Evolutionary conservation across 2,329 filamentous ascomycete species (phyloP), one percentile per base, ranked within the genome.

Genomic region (Monosporascus sp.): DNA sequence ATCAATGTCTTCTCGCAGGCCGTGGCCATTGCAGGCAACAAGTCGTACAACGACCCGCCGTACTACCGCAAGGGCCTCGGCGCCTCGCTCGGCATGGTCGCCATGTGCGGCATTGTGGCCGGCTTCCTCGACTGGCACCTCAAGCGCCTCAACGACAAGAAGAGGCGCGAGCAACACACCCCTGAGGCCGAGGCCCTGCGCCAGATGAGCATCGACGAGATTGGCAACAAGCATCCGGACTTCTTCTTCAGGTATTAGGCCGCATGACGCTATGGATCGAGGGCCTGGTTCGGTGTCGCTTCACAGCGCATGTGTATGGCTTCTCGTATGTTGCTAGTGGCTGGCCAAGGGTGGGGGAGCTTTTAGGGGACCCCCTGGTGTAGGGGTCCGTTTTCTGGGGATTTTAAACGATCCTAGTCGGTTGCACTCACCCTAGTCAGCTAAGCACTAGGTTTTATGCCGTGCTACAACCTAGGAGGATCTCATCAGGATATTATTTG

Each of bases 21-120:
- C 63, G 1, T 37, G 8, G 28, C 65, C 64, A 1, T 48, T 7
- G 1, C 26, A 38, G 56, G 59, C 63, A 3, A 54, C 38, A 2
- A 31, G 22, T 7, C 54, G 48, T 3, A 52, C 8, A 3, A 41
- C 37, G 7, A 53, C 48, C 7, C 65, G 59, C 22, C 17, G 11
- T n/a, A 15, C 38, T 26, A 55, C 37, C 54, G 51, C 26, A 18
- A 22, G 11, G 54, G 54, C 2, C 28, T 55, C 7, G 43, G 47
- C n/a, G 35, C 50, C 11, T 55, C 54, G 1, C 28, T 55, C 9
- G 47, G 18, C 18, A 50, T 55, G 54, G 49, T 53, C 7, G 24
- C 35, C 44, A 43, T 55, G 31, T 52, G 48, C 20, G 54, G 54
- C 37, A 7, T 55, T 20, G 43, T 40, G n/a, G 51, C 54, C 17